These are phyloP conservation scores for Bauhinia variegata DNA, from an alignment of 306 rosid genomes.

Conservation along the genomic window DNA sequence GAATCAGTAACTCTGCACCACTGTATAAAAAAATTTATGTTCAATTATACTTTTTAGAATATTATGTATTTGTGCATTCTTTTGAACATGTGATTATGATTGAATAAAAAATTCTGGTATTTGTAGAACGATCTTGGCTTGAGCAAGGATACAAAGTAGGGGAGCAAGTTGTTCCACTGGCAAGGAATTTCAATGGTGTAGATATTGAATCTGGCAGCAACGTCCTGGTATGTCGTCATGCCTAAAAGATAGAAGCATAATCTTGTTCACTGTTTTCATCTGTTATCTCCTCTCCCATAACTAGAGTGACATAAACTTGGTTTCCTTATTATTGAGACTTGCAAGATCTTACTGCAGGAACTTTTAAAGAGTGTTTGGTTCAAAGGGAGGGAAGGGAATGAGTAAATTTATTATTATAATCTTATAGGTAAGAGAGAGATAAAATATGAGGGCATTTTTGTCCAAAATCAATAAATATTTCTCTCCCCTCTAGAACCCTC, in stretches of 20 bases:
- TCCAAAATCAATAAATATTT: no score
- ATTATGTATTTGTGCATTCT: no score
- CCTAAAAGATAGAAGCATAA: conserved; percentile 11
- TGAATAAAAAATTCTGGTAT: conserved; percentile 26
- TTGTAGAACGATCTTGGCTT: conserved; percentile 79
- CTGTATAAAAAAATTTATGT: no score
- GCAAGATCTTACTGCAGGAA: conserved; percentile 8
- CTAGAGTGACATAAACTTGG: not conserved
- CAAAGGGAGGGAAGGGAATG: no score
- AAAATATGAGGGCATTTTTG: no score
- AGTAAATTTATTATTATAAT: no score
- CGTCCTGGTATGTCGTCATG: conserved; percentile 52
- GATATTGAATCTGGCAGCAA: conserved; percentile 70
- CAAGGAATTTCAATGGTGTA: conserved; percentile 69
- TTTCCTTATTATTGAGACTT: conserved; percentile 12
- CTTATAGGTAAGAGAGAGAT: no score
- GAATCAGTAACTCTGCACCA: no score
- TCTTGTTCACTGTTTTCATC: not conserved
- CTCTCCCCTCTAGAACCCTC: no score
- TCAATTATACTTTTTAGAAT: no score
- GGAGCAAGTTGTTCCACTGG: conserved; percentile 90
- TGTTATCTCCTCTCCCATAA: not conserved
- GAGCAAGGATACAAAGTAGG: conserved; percentile 90
- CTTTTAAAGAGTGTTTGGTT: no score
- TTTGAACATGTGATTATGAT: not conserved